Conservation (phyloP, 2,329 filamentous ascomycete genomes). For the Penicillium olsonii region DNA sequence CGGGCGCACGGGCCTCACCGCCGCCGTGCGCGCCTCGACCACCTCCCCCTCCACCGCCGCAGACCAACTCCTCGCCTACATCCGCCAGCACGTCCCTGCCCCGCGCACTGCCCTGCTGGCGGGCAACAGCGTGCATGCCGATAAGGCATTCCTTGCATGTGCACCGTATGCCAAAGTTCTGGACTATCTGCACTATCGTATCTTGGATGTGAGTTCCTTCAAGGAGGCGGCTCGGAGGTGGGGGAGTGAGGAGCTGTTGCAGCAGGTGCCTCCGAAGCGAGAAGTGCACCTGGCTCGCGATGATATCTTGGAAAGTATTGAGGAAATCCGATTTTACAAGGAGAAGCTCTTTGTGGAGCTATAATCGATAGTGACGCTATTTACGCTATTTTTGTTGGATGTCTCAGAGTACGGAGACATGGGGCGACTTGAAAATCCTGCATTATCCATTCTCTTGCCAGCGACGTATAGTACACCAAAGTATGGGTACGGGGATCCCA, state of each 20-base stretch:
- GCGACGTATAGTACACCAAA: not conserved
- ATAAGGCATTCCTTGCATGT: slow-evolving; percentile 75
- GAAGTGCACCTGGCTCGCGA: slow-evolving; percentile 78
- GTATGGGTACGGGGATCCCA: no score
- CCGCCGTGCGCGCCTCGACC: slow-evolving; percentile 70
- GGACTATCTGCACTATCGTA: slow-evolving; percentile 81
- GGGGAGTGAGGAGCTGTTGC: slow-evolving; percentile 64
- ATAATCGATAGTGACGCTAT: not conserved
- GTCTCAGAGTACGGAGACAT: not conserved
- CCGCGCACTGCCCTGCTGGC: slow-evolving; percentile 72
- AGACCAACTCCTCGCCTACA: slow-evolving; percentile 72
- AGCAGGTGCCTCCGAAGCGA: slow-evolving; percentile 69
- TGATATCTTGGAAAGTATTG: slow-evolving; percentile 94
- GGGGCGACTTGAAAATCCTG: slow-evolving; percentile 2
- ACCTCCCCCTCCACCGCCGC: slow-evolving; percentile 74
- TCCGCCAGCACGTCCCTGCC: slow-evolving; percentile 70
- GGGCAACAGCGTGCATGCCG: slow-evolving; percentile 90
- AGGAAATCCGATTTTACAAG: slow-evolving; percentile 82
- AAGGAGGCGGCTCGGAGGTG: slow-evolving; percentile 89
- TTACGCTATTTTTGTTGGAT: not conserved
- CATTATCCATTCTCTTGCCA: not conserved
- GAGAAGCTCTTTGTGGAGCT: slow-evolving; percentile 61
- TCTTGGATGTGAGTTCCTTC: slow-evolving; percentile 87
- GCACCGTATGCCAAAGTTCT: slow-evolving; percentile 73
- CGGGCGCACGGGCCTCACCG: slow-evolving; percentile 75